These are phyloP conservation scores for Oryza rufipogon DNA, from an alignment of 176 grass and related monocot species.

Conservation along the genomic window DNA sequence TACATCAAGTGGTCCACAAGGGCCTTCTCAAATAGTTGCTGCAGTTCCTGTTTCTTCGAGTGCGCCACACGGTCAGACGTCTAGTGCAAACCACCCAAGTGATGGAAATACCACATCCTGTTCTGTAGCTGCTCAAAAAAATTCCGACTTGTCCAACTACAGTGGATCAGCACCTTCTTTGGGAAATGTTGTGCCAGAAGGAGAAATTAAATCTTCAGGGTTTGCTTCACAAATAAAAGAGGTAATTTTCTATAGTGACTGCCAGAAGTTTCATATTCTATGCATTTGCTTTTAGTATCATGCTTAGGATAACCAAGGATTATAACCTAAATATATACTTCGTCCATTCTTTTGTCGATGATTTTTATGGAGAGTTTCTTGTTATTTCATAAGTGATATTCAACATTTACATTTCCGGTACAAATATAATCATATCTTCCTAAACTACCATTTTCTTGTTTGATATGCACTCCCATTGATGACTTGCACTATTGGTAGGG, in stretches of 20 bases:
- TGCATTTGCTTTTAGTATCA: slow-evolving; percentile 6
- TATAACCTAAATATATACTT: not conserved
- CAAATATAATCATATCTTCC: not conserved
- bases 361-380: not conserved
- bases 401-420: slow-evolving; percentile 19
- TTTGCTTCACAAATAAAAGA: slow-evolving; percentile 48
- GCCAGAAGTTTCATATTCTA: slow-evolving; percentile 29
- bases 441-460: not conserved
- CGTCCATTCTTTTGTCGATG: not conserved
- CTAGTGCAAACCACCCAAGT: slow-evolving; percentile 33
- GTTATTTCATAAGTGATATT: slow-evolving; percentile 4
- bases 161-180: slow-evolving; percentile 39
- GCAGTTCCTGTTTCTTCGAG: slow-evolving; percentile 46
- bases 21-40: slow-evolving; percentile 47
- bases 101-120: slow-evolving; percentile 33
- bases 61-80: slow-evolving; percentile 47
- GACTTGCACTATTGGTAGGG: not conserved
- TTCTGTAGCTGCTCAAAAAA: slow-evolving; percentile 38
- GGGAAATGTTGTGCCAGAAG: slow-evolving; percentile 32
- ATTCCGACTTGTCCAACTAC: slow-evolving; percentile 30
- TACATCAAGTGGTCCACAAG: slow-evolving; percentile 50
- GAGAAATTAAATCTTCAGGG: slow-evolving; percentile 46
- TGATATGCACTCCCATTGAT: not conserved
- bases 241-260: slow-evolving; percentile 40
- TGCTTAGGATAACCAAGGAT: slow-evolving; percentile 5